Conservation (phyloP, 805 yeast genomes). For the Starmerella floricola region DNA sequence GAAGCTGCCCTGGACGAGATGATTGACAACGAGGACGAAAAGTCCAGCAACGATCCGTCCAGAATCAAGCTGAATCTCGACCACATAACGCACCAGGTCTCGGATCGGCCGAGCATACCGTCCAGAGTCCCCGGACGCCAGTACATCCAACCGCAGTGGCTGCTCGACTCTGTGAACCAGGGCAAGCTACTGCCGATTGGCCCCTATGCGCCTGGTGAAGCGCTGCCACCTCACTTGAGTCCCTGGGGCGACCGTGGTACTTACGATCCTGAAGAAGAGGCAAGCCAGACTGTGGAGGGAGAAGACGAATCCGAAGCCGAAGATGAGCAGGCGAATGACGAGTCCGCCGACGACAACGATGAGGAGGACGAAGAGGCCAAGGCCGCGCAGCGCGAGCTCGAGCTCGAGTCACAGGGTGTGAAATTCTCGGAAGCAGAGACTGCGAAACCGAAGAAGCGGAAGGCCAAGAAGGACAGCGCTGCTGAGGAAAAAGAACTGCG, state of each 20-base stretch:
- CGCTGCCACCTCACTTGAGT: conserved; percentile 89
- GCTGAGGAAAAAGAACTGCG: conserved; percentile 78
- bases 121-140: conserved; percentile 82
- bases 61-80: conserved; percentile 43
- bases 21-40: conserved; percentile 36
- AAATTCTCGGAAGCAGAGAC: conserved; percentile 46
- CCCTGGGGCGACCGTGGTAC: conserved; percentile 98
- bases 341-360: conserved; percentile 41
- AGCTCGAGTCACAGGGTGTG: conserved; percentile 82
- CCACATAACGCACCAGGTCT: conserved; percentile 80
- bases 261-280: conserved; percentile 56
- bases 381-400: conserved; percentile 65
- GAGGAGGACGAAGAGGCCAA: conserved; percentile 37
- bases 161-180: conserved; percentile 81
- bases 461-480: conserved; percentile 39
- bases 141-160: conserved; percentile 96
- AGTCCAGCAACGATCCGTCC: conserved; percentile 30
- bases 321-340: conserved; percentile 42
- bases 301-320: conserved; percentile 37
- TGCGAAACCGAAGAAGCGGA: conserved; percentile 26
- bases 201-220: conserved; percentile 84
- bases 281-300: conserved; percentile 29
- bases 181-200: conserved; percentile 62
- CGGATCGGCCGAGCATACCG: conserved; percentile 75
- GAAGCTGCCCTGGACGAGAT: conserved; percentile 80